Evolutionary conservation across 768 basidiomycete species (phyloP).

Genomic region (Psilocybe subaeruginosa): DNA sequence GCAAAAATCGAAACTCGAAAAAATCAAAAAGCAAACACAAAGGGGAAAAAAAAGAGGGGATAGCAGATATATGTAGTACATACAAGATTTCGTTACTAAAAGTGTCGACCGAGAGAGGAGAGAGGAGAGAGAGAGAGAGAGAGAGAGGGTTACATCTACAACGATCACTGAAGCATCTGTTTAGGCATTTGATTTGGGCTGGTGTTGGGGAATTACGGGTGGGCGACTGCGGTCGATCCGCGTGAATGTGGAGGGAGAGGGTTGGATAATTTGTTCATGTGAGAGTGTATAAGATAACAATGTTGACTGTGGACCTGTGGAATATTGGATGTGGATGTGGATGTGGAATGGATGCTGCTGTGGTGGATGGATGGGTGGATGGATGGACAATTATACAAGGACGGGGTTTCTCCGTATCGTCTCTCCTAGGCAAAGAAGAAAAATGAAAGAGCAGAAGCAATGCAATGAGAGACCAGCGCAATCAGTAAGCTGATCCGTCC

Average conservation of each 20-base stretch:
- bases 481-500: too few species aligned
- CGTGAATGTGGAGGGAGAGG: neutral
- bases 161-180: neutral
- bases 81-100: neutral
- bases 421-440: neutral
- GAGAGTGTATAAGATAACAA: neutral
- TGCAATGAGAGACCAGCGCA: too few species aligned
- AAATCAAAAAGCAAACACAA: neutral
- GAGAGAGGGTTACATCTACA: neutral
- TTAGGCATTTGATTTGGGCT: too few species aligned
- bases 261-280: constrained; percentile 1
- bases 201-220: neutral
- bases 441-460: neutral
- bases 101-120: neutral
- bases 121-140: neutral
- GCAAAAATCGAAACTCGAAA: too few species aligned
- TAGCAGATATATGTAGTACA: constrained; percentile 4
- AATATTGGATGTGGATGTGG: too few species aligned
- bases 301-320: too few species aligned
- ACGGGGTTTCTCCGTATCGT: neutral
- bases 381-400: neutral
- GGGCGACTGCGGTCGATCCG: neutral
- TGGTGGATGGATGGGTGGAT: neutral
- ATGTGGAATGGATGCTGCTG: too few species aligned
- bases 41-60: neutral